Conservation (phyloP, 2,329 filamentous ascomycete species). For the Exophiala sideris region DNA sequence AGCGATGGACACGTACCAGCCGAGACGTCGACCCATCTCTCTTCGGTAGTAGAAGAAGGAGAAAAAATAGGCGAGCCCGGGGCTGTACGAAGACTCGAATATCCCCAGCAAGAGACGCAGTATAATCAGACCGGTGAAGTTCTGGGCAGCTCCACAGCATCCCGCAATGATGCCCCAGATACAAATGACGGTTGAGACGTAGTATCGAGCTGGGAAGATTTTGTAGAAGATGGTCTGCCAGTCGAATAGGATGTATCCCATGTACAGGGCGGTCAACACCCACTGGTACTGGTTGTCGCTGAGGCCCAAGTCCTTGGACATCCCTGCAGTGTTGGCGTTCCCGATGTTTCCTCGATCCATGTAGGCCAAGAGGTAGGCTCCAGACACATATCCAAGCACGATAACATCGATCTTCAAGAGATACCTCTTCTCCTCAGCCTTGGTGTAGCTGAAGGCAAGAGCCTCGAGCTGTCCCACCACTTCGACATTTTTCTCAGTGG, state of each 20-base stretch:
- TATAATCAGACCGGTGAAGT: constrained; percentile 42
- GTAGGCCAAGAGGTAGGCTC: constrained; percentile 72
- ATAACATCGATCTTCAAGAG: constrained; percentile 69
- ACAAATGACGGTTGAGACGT: constrained; percentile 39
- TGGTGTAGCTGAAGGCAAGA: constrained; percentile 39
- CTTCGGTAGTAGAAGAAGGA: constrained; percentile 59
- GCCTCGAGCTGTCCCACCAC: constrained; percentile 6
- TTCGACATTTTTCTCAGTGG: constrained; percentile 7
- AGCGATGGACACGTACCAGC: constrained; percentile 54
- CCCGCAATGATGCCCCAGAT: constrained; percentile 41
- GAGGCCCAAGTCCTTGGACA: constrained; percentile 52
- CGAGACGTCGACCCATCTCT: constrained; percentile 55
- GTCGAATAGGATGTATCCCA: constrained; percentile 61
- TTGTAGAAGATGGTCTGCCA: constrained; percentile 66
- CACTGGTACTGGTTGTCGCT: constrained; percentile 56
- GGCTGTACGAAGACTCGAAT: constrained; percentile 37
- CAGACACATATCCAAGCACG: constrained; percentile 55
- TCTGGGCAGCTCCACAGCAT: constrained; percentile 36
- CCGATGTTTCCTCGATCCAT: constrained; percentile 72
- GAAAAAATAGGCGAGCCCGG: constrained; percentile 49
- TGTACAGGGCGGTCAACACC: constrained; percentile 60
- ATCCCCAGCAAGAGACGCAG: constrained; percentile 40
- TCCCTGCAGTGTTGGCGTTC: constrained; percentile 59
- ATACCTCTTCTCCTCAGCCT: constrained; percentile 69
- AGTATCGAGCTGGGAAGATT: constrained; percentile 56